phyloP scores from a whole-genome alignment of 2,329 filamentous ascomycete species.

The Aspergillus uvarum region DNA sequence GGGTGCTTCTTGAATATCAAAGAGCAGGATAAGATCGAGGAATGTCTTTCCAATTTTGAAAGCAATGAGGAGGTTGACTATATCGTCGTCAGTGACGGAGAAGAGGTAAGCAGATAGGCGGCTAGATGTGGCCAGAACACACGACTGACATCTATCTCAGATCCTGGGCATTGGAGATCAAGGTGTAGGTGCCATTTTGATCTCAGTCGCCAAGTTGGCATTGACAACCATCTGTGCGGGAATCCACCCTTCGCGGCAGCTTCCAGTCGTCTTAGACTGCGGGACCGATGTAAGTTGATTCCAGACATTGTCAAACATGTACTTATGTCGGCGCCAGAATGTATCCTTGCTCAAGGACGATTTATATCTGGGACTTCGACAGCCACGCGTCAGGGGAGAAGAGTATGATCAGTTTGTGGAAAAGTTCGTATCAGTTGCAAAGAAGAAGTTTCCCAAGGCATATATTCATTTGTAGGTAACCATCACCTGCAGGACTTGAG shows the following conservation, averaged over 20 bases:
- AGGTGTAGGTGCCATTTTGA: constrained; percentile 79
- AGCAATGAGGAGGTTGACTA: constrained; percentile 75
- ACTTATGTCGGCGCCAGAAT: constrained; percentile 50
- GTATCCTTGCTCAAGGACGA: constrained; percentile 70
- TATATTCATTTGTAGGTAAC: constrained; percentile 72
- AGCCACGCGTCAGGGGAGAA: constrained; percentile 66
- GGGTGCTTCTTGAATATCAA: constrained; percentile 79
- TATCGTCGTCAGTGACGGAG: constrained; percentile 77
- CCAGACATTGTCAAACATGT: constrained; percentile 4
- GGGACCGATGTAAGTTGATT: constrained; percentile 65
- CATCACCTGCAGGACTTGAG: background rate
- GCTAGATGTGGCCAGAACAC: too few species aligned
- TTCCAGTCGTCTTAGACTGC: constrained; percentile 81
- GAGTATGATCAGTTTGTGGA: constrained; percentile 77
- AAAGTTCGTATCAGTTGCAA: constrained; percentile 66
- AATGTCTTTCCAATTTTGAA: constrained; percentile 68
- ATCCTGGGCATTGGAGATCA: constrained; percentile 90
- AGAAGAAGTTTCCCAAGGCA: constrained; percentile 71
- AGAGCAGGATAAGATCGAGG: constrained; percentile 64
- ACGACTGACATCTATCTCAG: constrained; percentile 37
- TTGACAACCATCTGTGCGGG: constrained; percentile 85
- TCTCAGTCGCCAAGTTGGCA: constrained; percentile 78
- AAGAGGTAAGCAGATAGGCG: constrained; percentile 40
- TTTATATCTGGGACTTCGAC: constrained; percentile 73
- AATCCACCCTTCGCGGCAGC: constrained; percentile 72